phyloP scores from a whole-genome alignment of 352 stramenopile species.

The Saprolegnia parasitica region DNA sequence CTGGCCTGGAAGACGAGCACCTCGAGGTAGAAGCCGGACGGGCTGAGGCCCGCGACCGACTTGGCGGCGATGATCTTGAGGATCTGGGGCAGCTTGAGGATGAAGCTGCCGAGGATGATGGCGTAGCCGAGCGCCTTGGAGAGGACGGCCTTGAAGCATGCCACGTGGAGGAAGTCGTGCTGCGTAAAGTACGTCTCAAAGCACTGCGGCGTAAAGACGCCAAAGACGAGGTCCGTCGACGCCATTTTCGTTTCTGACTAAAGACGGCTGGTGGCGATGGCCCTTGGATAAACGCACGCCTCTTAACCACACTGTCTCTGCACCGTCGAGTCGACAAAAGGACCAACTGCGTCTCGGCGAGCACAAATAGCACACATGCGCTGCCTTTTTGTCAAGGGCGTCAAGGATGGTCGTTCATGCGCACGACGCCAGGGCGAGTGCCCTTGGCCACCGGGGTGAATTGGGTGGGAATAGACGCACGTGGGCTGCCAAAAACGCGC shows the following conservation, averaged over 20 bases:
- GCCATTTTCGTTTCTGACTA: neutral
- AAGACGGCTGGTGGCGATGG: neutral
- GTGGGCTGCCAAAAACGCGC: no score
- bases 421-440: no score
- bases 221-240: constrained; percentile 48
- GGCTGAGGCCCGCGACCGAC: constrained; percentile 79
- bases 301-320: no score
- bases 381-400: no score
- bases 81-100: constrained; percentile 87
- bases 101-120: constrained; percentile 79
- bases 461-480: no score
- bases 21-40: constrained; percentile 86
- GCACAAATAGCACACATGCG: no score
- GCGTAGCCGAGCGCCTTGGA: constrained; percentile 82
- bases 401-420: no score
- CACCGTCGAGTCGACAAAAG: no score
- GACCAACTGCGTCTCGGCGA: no score
- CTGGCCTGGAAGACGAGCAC: constrained; percentile 72
- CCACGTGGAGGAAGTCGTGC: constrained; percentile 77
- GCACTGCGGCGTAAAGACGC: constrained; percentile 67
- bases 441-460: no score
- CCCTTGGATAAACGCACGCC: neutral
- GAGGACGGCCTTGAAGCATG: constrained; percentile 76
- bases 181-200: constrained; percentile 76
- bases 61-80: constrained; percentile 79